These are phyloP conservation scores for Dictyostelium purpureum DNA, from an alignment of 78 protist species.

Conservation along the genomic window DNA sequence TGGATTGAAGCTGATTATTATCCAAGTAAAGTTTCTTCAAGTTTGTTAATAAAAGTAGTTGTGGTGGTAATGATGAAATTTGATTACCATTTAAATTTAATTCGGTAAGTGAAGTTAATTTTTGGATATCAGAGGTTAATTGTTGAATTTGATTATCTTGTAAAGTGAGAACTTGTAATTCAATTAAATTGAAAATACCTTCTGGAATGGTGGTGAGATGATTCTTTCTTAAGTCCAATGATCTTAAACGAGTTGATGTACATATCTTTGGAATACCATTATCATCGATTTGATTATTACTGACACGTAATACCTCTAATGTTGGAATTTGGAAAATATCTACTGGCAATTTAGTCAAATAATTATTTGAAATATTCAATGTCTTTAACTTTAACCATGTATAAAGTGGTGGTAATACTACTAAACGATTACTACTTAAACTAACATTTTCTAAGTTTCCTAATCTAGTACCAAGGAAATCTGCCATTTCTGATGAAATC, in stretches of 20 bases:
- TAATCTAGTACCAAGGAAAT: slow-evolving; percentile 40
- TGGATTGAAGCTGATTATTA: slow-evolving; percentile 49
- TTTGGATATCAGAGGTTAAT: slow-evolving; percentile 28
- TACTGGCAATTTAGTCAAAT: slow-evolving; percentile 20
- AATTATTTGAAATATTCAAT: slow-evolving; percentile 59
- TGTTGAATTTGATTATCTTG: slow-evolving; percentile 47
- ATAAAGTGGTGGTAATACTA: slow-evolving; percentile 24
- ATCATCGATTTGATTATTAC: slow-evolving; percentile 51
- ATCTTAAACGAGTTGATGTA: not conserved
- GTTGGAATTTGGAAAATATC: slow-evolving; percentile 63
- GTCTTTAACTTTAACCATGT: slow-evolving; percentile 56
- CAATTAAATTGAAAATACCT: slow-evolving; percentile 35
- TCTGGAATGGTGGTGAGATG: slow-evolving; percentile 5
- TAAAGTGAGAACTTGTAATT: slow-evolving; percentile 35
- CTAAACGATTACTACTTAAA: slow-evolving; percentile 29
- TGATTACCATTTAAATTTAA: slow-evolving; percentile 51
- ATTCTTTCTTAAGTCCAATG: slow-evolving; percentile 45
- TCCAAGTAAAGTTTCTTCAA: slow-evolving; percentile 55
- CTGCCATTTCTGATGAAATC: slow-evolving; percentile 33
- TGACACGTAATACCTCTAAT: slow-evolving; percentile 48
- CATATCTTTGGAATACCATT: slow-evolving; percentile 30
- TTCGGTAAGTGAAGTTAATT: slow-evolving; percentile 18
- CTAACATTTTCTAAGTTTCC: slow-evolving; percentile 40
- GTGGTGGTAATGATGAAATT: slow-evolving; percentile 32
- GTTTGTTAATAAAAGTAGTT: slow-evolving; percentile 17